Evolutionary conservation across 768 basidiomycete species (phyloP).

Genomic region (Obba rivulosa): DNA sequence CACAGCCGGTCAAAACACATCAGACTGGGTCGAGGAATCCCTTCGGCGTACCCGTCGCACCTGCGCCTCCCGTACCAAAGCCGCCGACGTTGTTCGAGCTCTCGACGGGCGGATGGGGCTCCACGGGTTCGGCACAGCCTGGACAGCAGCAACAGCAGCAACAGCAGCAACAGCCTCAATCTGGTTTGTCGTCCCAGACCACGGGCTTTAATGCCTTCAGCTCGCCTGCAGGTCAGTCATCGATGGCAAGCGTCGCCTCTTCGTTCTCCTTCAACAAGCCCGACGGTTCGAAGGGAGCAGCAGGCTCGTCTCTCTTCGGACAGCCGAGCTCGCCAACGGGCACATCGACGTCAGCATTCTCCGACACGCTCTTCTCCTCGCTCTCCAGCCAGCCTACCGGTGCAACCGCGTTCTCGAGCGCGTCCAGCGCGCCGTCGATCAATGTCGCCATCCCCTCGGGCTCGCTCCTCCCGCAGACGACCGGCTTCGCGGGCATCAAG

Average conservation of each 20-base stretch:
- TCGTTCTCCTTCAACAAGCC: constrained; percentile 51
- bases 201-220: constrained; percentile 11
- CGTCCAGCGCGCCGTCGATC: constrained; percentile 26
- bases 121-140: constrained; percentile 9
- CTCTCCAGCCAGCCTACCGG: constrained; percentile 51
- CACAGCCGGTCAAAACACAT: constrained; percentile 75
- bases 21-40: constrained; percentile 95
- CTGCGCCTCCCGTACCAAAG: constrained; percentile 64
- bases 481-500: constrained; percentile 48
- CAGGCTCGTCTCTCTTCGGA: constrained; percentile 11
- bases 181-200: constrained; percentile 4
- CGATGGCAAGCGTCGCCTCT: constrained; percentile 68
- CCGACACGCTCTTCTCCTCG: constrained; percentile 43
- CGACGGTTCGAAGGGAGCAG: constrained; percentile 17
- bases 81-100: constrained; percentile 80
- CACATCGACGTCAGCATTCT: constrained; percentile 38
- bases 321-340: constrained; percentile 27
- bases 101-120: constrained; percentile 39
- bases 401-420: constrained; percentile 26
- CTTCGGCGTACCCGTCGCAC: constrained; percentile 70
- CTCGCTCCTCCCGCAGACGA: constrained; percentile 40
- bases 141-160: constrained; percentile 25
- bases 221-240: constrained; percentile 28
- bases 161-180: constrained; percentile 16
- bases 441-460: constrained; percentile 19